These are phyloP conservation scores for Effrenium voratum DNA, from an alignment of 73 alveolate species.

Conservation along the genomic window DNA sequence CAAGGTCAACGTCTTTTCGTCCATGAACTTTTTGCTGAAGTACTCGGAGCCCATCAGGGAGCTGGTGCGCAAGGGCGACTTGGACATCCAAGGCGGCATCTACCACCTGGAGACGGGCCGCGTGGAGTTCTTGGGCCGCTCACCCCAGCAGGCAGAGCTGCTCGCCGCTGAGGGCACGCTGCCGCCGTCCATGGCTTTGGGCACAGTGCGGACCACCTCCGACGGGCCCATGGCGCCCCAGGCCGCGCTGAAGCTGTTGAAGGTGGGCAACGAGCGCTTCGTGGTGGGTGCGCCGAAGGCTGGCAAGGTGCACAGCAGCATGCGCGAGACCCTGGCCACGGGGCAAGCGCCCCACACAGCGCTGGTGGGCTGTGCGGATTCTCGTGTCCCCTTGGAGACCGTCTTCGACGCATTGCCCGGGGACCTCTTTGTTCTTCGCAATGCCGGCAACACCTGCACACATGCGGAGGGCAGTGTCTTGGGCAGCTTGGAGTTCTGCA, in stretches of 20 bases:
- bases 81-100: constrained; percentile 84
- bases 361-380: constrained; percentile 54
- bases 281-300: constrained; percentile 45
- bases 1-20: constrained; percentile 54
- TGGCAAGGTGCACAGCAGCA: constrained; percentile 45
- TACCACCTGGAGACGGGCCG: constrained; percentile 56
- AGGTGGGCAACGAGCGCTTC: constrained; percentile 64
- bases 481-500: constrained; percentile 88
- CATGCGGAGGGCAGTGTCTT: constrained; percentile 44
- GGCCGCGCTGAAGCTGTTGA: constrained; percentile 21
- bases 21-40: constrained; percentile 43
- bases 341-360: constrained; percentile 87
- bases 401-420: constrained; percentile 79
- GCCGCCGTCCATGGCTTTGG: constrained; percentile 54
- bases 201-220: constrained; percentile 28
- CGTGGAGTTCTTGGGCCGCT: constrained; percentile 48
- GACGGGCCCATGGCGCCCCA: constrained; percentile 35
- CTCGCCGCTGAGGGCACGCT: background rate
- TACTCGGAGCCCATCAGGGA: constrained; percentile 57
- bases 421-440: constrained; percentile 80
- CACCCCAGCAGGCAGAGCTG: constrained; percentile 52
- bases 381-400: constrained; percentile 85
- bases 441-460: constrained; percentile 17
- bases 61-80: constrained; percentile 60
- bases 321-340: constrained; percentile 61